Evolutionary conservation across 805 yeast genomes (phyloP).

Genomic region (Candida koratica): DNA sequence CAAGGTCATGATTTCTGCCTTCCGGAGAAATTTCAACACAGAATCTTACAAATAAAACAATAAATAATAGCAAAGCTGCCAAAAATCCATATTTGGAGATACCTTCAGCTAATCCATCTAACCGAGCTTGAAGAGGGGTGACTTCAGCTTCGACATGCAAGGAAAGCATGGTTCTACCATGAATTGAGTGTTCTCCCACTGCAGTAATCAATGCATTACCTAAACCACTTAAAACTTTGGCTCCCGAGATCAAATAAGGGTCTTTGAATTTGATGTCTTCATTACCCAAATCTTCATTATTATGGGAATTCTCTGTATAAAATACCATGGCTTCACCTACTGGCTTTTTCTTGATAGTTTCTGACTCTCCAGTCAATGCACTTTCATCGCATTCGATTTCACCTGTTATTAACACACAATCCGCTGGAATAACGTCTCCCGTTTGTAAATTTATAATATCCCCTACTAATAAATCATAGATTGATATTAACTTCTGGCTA

Average conservation of each 20-base stretch:
- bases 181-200: slow-evolving; percentile 83
- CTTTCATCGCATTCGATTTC: slow-evolving; percentile 87
- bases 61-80: slow-evolving; percentile 77
- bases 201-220: slow-evolving; percentile 86
- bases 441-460: slow-evolving; percentile 81
- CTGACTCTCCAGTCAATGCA: slow-evolving; percentile 90
- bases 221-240: slow-evolving; percentile 80
- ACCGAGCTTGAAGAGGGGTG: slow-evolving; percentile 85
- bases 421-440: slow-evolving; percentile 93
- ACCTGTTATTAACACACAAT: slow-evolving; percentile 70
- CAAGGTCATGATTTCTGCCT: slow-evolving; percentile 40
- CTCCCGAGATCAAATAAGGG: slow-evolving; percentile 86
- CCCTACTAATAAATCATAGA: slow-evolving; percentile 79
- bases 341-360: slow-evolving; percentile 68
- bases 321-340: slow-evolving; percentile 41
- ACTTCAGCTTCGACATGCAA: slow-evolving; percentile 70
- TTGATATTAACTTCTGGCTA: slow-evolving; percentile 60
- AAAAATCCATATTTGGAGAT: slow-evolving; percentile 91
- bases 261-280: slow-evolving; percentile 50
- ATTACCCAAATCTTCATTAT: slow-evolving; percentile 39
- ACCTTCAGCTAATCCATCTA: slow-evolving; percentile 81
- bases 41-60: slow-evolving; percentile 75
- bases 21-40: slow-evolving; percentile 56
- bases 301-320: slow-evolving; percentile 24
- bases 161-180: slow-evolving; percentile 87